These are phyloP conservation scores for Penicillium crustosum DNA, from an alignment of 2,329 filamentous ascomycete genomes.

Conservation along the genomic window DNA sequence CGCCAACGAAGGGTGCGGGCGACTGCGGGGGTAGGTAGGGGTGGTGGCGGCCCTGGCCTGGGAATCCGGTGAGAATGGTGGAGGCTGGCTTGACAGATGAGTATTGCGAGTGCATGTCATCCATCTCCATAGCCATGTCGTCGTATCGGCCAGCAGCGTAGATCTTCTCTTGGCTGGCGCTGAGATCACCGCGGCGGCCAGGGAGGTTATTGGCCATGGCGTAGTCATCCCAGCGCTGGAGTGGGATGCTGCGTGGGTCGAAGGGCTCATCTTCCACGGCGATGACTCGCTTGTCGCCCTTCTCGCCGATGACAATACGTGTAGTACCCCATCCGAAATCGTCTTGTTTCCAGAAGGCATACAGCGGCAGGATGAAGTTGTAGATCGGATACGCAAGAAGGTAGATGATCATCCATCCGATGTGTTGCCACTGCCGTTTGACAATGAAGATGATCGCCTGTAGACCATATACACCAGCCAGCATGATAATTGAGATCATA, in stretches of 20 bases:
- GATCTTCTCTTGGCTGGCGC: conserved; percentile 62
- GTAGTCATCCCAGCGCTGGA: conserved; percentile 98
- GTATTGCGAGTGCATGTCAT: conserved; percentile 96
- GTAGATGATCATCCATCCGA: conserved; percentile 99
- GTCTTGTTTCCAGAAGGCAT: conserved; percentile 99
- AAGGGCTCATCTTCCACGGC: conserved; percentile 81
- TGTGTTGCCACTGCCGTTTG: conserved; percentile 96
- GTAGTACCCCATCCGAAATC: conserved; percentile 99
- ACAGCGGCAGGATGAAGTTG: conserved; percentile 84
- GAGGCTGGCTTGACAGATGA: conserved; percentile 84
- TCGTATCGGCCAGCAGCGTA: conserved; percentile 63
- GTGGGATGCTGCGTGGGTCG: conserved; percentile 86
- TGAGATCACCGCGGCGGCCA: conserved; percentile 73
- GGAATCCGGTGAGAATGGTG: conserved; percentile 84
- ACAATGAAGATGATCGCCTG: conserved; percentile 95
- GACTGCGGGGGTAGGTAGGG: conserved; percentile 82
- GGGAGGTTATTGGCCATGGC: conserved; percentile 82
- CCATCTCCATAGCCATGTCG: conserved; percentile 81
- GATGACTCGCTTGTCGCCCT: conserved; percentile 85
- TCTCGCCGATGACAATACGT: conserved; percentile 92
- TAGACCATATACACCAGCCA: conserved; percentile 90
- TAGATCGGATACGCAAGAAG: conserved; percentile 93
- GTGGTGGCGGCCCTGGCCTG: conserved; percentile 56
- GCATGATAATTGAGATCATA: conserved; percentile 80
- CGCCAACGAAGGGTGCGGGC: conserved; percentile 66